Evolutionary conservation across 495 filamentous ascomycete genomes (phyloP).

Genomic region (Gamarada debralockiae): DNA sequence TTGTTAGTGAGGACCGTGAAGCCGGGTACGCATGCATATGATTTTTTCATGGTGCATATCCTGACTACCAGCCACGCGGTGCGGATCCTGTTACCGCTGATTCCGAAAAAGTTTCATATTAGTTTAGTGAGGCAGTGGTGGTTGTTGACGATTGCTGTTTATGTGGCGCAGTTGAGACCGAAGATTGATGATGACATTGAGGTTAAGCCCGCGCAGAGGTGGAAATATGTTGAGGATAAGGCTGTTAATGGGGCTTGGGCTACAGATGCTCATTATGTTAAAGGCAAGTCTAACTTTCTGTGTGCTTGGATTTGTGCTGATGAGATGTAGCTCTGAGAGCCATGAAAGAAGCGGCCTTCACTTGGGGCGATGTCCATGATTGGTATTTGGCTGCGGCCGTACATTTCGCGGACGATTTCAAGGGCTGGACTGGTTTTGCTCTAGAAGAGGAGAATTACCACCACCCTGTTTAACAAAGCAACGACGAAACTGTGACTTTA

Average conservation of each 20-base stretch:
- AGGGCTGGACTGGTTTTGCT: conserved; percentile 56
- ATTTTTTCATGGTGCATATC: conserved; percentile 81
- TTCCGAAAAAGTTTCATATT: conserved; percentile 70
- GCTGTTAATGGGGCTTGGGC: conserved; percentile 61
- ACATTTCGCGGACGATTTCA: conserved; percentile 73
- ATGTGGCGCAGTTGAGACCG: conserved; percentile 70
- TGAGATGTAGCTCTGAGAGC: conserved; percentile 52
- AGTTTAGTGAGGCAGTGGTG: conserved; percentile 80
- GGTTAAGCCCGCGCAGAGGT: conserved; percentile 58
- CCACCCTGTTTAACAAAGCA: too few relatives aligned
- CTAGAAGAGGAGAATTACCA: neutral
- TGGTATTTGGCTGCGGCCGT: conserved; percentile 78
- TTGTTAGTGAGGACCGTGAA: conserved; percentile 61
- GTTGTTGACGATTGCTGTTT: conserved; percentile 74
- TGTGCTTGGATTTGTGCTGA: conserved; percentile 5
- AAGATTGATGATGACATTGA: conserved; percentile 63
- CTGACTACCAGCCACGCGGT: conserved; percentile 86
- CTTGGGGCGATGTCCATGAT: conserved; percentile 79
- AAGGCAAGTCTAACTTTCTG: conserved; percentile 39
- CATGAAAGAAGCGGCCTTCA: conserved; percentile 67
- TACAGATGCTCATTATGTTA: conserved; percentile 79
- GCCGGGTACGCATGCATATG: conserved; percentile 59
- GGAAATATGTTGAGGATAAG: conserved; percentile 69
- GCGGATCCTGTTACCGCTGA: conserved; percentile 73
- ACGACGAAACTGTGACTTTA: too few relatives aligned